Conservation (phyloP, 2,329 filamentous ascomycete genomes). For the Sporothrix brasiliensis region DNA sequence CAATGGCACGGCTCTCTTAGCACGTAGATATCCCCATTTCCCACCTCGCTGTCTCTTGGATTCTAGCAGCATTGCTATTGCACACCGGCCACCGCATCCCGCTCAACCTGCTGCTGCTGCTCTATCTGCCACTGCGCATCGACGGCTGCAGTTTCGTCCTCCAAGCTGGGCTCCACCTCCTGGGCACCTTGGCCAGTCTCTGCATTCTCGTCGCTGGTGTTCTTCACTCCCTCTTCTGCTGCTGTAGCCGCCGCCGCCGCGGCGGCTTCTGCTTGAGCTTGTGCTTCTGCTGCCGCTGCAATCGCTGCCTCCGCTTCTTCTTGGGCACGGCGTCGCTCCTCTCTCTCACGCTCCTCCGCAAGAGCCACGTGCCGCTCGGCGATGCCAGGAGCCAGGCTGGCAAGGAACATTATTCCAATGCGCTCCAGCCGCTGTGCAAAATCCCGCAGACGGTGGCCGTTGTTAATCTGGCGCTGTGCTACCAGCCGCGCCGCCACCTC, state of each 20-base stretch:
- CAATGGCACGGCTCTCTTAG: not conserved
- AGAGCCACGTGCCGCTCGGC: constrained; percentile 66
- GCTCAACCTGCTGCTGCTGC: not conserved
- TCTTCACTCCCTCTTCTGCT: constrained; percentile 33
- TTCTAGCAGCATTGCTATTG: not conserved
- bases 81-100: not conserved
- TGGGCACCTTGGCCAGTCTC: not conserved
- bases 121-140: not conserved
- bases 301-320: constrained; percentile 45
- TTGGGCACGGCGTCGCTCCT: constrained; percentile 49
- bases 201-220: not conserved
- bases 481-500: constrained; percentile 59
- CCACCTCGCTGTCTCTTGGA: not conserved
- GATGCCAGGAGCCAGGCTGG: constrained; percentile 67
- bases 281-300: constrained; percentile 34
- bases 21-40: not conserved
- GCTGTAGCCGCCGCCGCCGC: constrained; percentile 40
- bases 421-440: constrained; percentile 61
- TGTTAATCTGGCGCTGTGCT: constrained; percentile 49
- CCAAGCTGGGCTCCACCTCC: not conserved
- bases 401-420: constrained; percentile 64
- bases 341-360: constrained; percentile 56
- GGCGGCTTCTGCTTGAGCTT: constrained; percentile 43
- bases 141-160: not conserved
- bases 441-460: constrained; percentile 54